These are phyloP conservation scores for Nepenthes alata DNA, from an alignment of 179 eudicot species.

Conservation along the genomic window DNA sequence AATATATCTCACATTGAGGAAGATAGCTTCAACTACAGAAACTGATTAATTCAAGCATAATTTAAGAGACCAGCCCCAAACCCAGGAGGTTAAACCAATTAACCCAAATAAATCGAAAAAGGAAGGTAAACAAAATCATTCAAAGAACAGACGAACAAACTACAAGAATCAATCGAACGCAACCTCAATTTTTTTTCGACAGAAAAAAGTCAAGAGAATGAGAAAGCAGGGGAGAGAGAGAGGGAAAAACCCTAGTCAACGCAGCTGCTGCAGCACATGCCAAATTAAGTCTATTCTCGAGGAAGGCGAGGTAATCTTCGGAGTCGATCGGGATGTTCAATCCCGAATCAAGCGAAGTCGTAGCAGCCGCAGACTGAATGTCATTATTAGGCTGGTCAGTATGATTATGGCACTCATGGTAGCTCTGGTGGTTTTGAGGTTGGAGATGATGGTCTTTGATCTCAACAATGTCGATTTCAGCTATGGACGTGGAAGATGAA, in stretches of 20 bases:
- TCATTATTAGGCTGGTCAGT: background rate
- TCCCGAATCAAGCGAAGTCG: constrained; percentile 12
- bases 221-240: background rate
- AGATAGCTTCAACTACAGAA: no score
- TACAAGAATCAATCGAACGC: no score
- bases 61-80: no score
- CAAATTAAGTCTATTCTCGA: constrained; percentile 62
- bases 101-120: no score
- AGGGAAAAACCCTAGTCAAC: constrained; percentile 44
- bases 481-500: constrained; percentile 14
- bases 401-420: background rate
- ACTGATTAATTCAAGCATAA: no score
- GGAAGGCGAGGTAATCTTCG: constrained; percentile 67
- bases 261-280: constrained; percentile 99
- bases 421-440: constrained; percentile 1
- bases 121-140: no score
- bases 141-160: no score
- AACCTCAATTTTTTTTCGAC: no score
- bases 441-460: constrained; percentile 19
- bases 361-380: background rate
- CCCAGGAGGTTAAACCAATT: no score
- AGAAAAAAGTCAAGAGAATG: background rate
- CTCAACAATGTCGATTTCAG: constrained; percentile 26
- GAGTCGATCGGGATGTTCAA: constrained; percentile 40
- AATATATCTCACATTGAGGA: no score